Conservation (phyloP, 2,329 filamentous ascomycete genomes). For the Aspergillus tanneri region DNA sequence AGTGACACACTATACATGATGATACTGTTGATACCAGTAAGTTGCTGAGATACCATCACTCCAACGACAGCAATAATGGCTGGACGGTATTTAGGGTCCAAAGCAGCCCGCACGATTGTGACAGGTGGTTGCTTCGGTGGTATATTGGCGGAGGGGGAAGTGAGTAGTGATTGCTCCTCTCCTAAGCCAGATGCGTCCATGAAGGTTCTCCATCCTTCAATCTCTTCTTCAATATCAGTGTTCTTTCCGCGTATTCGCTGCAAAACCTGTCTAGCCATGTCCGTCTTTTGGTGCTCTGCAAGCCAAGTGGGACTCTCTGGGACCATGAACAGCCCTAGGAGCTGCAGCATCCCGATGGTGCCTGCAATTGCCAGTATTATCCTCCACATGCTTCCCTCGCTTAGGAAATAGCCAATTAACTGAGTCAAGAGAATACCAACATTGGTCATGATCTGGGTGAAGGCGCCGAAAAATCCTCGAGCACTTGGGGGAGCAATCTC, state of each 20-base stretch:
- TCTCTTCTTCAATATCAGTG: slow-evolving; percentile 71
- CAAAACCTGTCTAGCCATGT: slow-evolving; percentile 65
- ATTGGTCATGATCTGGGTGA: slow-evolving; percentile 94
- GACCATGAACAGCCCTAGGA: slow-evolving; percentile 68
- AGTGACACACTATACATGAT: slow-evolving; percentile 98
- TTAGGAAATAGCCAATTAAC: slow-evolving; percentile 81
- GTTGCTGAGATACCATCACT: slow-evolving; percentile 89
- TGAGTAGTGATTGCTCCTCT: slow-evolving; percentile 71
- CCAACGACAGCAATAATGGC: slow-evolving; percentile 81
- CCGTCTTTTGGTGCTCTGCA: slow-evolving; percentile 62
- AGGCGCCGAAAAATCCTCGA: slow-evolving; percentile 72
- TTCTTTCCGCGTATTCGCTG: slow-evolving; percentile 71
- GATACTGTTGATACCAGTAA: slow-evolving; percentile 93
- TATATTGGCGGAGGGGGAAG: slow-evolving; percentile 56
- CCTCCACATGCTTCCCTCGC: slow-evolving; percentile 76
- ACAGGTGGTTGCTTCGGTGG: slow-evolving; percentile 66
- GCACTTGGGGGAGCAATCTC: slow-evolving; percentile 77
- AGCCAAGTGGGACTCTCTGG: slow-evolving; percentile 89
- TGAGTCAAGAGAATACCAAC: slow-evolving; percentile 83
- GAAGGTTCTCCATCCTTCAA: slow-evolving; percentile 57
- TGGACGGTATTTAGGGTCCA: slow-evolving; percentile 65
- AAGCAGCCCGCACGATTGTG: slow-evolving; percentile 65
- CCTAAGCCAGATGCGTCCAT: slow-evolving; percentile 35
- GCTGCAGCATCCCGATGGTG: slow-evolving; percentile 65
- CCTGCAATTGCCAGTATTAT: slow-evolving; percentile 75